Evolutionary conservation across 768 basidiomycete genomes (phyloP).

Genomic region (Trichaptum fuscoviolaceum): DNA sequence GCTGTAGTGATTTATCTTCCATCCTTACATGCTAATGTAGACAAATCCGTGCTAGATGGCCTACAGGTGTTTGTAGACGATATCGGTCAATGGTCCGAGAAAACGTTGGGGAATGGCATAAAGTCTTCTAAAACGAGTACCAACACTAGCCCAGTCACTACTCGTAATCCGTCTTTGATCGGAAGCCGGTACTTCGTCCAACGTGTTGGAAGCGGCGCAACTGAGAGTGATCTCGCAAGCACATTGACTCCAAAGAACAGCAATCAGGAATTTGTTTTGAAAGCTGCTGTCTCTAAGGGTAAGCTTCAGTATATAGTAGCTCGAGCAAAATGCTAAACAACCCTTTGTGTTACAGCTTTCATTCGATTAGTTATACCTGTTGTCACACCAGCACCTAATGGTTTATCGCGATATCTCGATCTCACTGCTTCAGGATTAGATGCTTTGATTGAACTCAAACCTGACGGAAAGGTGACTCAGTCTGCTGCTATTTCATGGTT

Average conservation of each 20-base stretch:
- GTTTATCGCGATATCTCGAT: conserved; percentile 47
- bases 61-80: conserved; percentile 91
- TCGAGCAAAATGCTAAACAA: conserved; percentile 6
- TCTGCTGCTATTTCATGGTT: neutral
- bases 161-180: conserved; percentile 60
- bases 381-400: neutral
- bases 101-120: conserved; percentile 21
- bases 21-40: conserved; percentile 52
- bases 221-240: conserved; percentile 18
- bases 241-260: conserved; percentile 15
- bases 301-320: conserved; percentile 22
- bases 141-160: conserved; percentile 43
- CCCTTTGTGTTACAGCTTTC: conserved; percentile 21
- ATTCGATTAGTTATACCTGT: conserved; percentile 46
- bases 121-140: conserved; percentile 16
- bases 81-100: conserved; percentile 63
- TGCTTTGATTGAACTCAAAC: conserved; percentile 58
- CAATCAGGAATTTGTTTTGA: conserved; percentile 43
- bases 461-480: conserved; percentile 59
- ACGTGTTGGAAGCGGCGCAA: conserved; percentile 31
- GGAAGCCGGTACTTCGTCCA: conserved; percentile 74
- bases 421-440: conserved; percentile 58
- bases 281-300: conserved; percentile 39
- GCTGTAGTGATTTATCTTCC: conserved; percentile 43
- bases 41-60: conserved; percentile 65